Evolutionary conservation across 305 asterid genomes (phyloP).

Genomic region (Solanum aculeatissimum): DNA sequence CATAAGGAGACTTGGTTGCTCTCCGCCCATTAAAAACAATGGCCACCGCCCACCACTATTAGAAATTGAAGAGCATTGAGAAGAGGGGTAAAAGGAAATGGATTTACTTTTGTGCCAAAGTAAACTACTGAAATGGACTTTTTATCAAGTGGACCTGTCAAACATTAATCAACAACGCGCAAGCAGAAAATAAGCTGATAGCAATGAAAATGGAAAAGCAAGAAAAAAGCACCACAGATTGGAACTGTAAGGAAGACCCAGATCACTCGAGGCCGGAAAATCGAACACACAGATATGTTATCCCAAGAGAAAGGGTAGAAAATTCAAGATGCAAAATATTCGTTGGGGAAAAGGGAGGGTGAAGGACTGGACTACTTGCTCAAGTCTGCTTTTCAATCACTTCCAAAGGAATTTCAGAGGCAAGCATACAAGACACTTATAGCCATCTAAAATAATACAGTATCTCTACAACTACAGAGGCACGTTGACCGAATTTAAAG

Average conservation of each 20-base stretch:
- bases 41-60: background rate
- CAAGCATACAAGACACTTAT: background rate
- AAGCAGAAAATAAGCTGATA: background rate
- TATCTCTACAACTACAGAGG: background rate
- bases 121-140: background rate
- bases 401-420: background rate
- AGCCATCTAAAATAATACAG: background rate
- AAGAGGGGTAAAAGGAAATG: background rate
- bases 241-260: background rate
- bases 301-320: background rate
- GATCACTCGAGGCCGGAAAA: background rate
- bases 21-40: background rate
- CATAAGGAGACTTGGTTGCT: background rate
- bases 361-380: background rate
- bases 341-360: background rate
- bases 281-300: background rate
- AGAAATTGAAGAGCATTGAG: background rate
- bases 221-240: background rate
- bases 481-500: background rate
- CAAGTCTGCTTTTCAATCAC: background rate
- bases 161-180: background rate
- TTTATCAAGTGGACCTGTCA: background rate
- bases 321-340: background rate
- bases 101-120: background rate
- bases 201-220: background rate